Evolutionary conservation across 768 basidiomycete genomes (phyloP), one percentile per base, ranked within the genome.

Genomic region (Coprinopsis strossmayeri): DNA sequence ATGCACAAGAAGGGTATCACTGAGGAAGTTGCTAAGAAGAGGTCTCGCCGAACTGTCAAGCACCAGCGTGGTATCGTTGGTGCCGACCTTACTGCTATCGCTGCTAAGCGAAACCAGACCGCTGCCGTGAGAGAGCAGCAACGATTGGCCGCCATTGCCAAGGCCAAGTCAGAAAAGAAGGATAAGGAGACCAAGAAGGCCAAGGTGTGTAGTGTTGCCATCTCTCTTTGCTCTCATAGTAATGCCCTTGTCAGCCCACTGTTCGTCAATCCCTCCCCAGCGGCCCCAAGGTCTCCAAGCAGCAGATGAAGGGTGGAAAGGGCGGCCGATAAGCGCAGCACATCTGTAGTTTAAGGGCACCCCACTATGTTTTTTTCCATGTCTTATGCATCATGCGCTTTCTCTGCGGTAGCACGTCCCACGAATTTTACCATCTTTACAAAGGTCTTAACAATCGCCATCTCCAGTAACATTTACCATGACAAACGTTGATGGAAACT

Each of bases 1-100:
- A 91, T 96, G 86, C 96, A 98, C 83, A 96, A 95, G 84, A 99
- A 99, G 84, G 96, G 96, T 68, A 82, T 98, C 69, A 93, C 93
- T 44, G 95, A 98, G 74, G 95, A 98, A 72, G 88, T 94, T 46
- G 92, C 93, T 62, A 99, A 98, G 91, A 97, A 96, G 77, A 87
- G 95, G 56, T 88, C 89, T 44, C 89, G 94, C 71, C 84, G 86
- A 70, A 92, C 91, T 55, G 91, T 98, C 64, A 99, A 98, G 78
- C 84, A 91, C 76, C 85, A 95, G 75, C 91, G 96, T 64, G 96
- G 96, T 54, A 92, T 98, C 68, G 92, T 93, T 62, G 96, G 96
- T 69, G 91, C 92, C 56, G 93, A 97, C 69, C 81, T 98, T 52
- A 80, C 84, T 45, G 67, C 91, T 60, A 97, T 98, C 68, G 78